Evolutionary conservation across 2,329 filamentous ascomycete species (phyloP), one percentile per base, ranked within the genome.

Genomic region (Monilinia polystroma): DNA sequence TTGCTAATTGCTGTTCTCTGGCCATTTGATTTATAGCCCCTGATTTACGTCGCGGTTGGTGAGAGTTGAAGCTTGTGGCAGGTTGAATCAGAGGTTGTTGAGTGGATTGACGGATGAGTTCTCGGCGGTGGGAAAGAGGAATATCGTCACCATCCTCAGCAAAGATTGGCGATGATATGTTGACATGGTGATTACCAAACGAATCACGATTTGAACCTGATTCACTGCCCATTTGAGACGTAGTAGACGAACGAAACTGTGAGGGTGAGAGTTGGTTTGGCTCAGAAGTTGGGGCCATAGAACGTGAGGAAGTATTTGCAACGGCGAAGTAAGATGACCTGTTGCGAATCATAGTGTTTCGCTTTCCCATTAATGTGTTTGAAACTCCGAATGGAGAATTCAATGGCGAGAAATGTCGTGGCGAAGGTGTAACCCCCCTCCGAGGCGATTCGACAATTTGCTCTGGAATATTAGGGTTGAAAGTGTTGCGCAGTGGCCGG

Each of bases 101-200:
- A 20, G 69, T 70, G 5, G 68, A 67, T 67, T 72, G 85, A n/a
- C 79, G 78, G 66, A 90, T 85, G 38, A 90, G 77, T 56, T 85
- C 79, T 66, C 83, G 84, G 54, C 90, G 87, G 72, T 90, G 85
- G 53, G 86, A 89, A 23, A 95, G 81, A 0, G 91, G 88, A 71
- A 94, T 81, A 66, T 93, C 85, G 68, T 93, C 91, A 23, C 78
- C 80, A 12, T 80, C 77, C 45, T 84, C 81, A 63, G 79, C 79
- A 0, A 76, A 72, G 1, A 76, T 68, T 23, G 75, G 70, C 29
- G 75, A 71, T 47, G 62, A 35, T 45, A 20, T 57, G 52, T 16
- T 57, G 14, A 20, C 2, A 7, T 26, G 53, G 32, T 26, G 29
- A 38, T 23, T n/a, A 18, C n/a, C 8, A 12, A 60, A 12, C 1